Conservation (phyloP, 1,284 basidiomycete genomes). For the Ceratobasidium sp. region DNA sequence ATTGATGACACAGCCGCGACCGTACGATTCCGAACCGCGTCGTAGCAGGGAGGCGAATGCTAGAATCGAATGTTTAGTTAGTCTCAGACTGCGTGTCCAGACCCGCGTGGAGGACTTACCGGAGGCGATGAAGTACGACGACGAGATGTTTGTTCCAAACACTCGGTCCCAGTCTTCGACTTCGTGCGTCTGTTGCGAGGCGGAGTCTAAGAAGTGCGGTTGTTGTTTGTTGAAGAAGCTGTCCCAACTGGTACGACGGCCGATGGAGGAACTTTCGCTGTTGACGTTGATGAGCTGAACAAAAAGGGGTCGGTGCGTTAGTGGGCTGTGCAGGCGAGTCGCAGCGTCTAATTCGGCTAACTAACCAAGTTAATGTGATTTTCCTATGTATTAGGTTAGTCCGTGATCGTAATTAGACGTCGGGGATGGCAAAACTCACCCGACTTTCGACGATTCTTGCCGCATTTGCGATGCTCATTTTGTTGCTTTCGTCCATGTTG, state of each 20-base stretch:
- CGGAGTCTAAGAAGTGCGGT: slow-evolving; percentile 10
- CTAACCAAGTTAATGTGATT: slow-evolving; percentile 34
- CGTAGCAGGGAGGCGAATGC: slow-evolving; percentile 19
- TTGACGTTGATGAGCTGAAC: slow-evolving; percentile 43
- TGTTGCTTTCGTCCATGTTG: slow-evolving; percentile 42
- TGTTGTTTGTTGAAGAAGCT: slow-evolving; percentile 36
- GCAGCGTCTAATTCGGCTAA: background rate
- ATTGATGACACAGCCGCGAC: slow-evolving; percentile 42
- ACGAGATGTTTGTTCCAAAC: slow-evolving; percentile 41
- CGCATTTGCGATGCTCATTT: slow-evolving; percentile 39
- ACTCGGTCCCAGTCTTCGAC: slow-evolving; percentile 44
- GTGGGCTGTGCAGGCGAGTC: no score
- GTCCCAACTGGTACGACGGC: slow-evolving; percentile 36
- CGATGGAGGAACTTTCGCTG: slow-evolving; percentile 15
- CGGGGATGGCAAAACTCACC: slow-evolving; percentile 9
- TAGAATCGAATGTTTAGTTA: background rate
- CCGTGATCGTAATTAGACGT: background rate
- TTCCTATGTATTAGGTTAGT: slow-evolving; percentile 19
- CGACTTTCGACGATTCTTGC: slow-evolving; percentile 19
- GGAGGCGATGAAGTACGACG: slow-evolving; percentile 43
- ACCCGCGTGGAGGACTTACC: slow-evolving; percentile 1
- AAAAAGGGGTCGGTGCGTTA: no score
- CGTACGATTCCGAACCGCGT: slow-evolving; percentile 15
- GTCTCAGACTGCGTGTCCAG: background rate
- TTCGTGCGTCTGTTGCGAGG: slow-evolving; percentile 31